phyloP scores from a whole-genome alignment of 805 yeast species.

The Lipomyces yamadae region DNA sequence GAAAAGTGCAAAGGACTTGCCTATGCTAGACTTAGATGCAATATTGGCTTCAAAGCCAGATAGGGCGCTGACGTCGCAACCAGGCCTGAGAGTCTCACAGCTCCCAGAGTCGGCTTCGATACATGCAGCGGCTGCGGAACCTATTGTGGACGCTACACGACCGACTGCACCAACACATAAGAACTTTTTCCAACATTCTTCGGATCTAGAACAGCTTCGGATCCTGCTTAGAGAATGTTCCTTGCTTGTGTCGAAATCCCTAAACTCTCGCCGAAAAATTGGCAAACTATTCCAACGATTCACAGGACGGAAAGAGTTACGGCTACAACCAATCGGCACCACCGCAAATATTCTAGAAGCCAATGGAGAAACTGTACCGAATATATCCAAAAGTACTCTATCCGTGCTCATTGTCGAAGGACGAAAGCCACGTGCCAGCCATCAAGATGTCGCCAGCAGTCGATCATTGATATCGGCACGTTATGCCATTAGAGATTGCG shows the following conservation, averaged over 20 bases:
- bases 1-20: slow-evolving; percentile 15
- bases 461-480: slow-evolving; percentile 3
- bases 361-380: not conserved
- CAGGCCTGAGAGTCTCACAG: not conserved
- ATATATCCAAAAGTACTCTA: not conserved
- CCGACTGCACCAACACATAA: not conserved
- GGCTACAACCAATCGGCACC: not conserved
- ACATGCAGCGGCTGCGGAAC: not conserved
- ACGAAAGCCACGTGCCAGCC: not conserved
- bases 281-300: not conserved
- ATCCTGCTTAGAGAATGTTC: not conserved
- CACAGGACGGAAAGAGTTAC: not conserved
- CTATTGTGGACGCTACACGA: not conserved
- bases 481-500: not conserved
- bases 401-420: slow-evolving; percentile 7
- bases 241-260: not conserved
- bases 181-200: not conserved
- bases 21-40: slow-evolving; percentile 11
- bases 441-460: slow-evolving; percentile 4
- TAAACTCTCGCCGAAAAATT: not conserved
- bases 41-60: not conserved
- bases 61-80: not conserved
- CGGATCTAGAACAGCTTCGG: not conserved
- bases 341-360: not conserved
- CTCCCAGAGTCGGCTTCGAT: not conserved